A percentile compares a stretch with the other conserved stretches of the same genome.
Conservation (phyloP, 2,329 filamentous ascomycete genomes). For the Phaeomoniella chlamydospora region DNA sequence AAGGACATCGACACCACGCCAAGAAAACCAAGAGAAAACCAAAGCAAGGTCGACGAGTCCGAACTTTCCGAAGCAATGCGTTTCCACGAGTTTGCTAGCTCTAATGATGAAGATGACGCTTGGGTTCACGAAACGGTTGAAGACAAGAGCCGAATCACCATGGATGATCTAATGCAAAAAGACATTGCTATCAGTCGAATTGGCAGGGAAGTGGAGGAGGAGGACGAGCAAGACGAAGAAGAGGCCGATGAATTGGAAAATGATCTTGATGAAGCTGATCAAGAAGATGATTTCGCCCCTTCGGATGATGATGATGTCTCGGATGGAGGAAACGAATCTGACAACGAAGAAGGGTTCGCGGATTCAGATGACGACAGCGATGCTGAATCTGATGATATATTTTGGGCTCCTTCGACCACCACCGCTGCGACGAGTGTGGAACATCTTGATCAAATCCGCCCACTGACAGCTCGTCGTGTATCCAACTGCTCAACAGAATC, state of each 20-base stretch:
- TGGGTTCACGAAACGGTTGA: slow-evolving; percentile 67
- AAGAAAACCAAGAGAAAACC: not conserved
- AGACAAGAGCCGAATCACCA: slow-evolving; percentile 59
- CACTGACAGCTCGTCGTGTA: slow-evolving; percentile 27
- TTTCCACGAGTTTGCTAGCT: slow-evolving; percentile 89
- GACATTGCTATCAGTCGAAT: slow-evolving; percentile 78
- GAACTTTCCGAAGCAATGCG: slow-evolving; percentile 26
- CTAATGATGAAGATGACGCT: slow-evolving; percentile 67
- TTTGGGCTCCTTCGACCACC: slow-evolving; percentile 40
- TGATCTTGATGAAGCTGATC: slow-evolving; percentile 51
- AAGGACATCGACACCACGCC: not conserved
- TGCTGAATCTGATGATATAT: slow-evolving; percentile 47
- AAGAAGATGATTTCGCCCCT: slow-evolving; percentile 47
- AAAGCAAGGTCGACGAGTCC: slow-evolving; percentile 16
- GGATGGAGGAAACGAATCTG: slow-evolving; percentile 64
- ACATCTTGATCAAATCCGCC: slow-evolving; percentile 31
- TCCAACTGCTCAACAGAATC: slow-evolving; percentile 43
- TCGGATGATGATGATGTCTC: slow-evolving; percentile 30
- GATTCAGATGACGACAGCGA: slow-evolving; percentile 56
- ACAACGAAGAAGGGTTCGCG: slow-evolving; percentile 60
- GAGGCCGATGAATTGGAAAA: slow-evolving; percentile 36
- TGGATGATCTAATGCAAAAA: slow-evolving; percentile 78
- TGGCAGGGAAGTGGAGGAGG: slow-evolving; percentile 81
- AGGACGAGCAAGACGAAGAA: slow-evolving; percentile 63
- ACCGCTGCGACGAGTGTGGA: slow-evolving; percentile 38